Base-by-base conservation (phyloP, 2,329 filamentous ascomycete species). In the Trichophyton schoenleinii region DNA sequence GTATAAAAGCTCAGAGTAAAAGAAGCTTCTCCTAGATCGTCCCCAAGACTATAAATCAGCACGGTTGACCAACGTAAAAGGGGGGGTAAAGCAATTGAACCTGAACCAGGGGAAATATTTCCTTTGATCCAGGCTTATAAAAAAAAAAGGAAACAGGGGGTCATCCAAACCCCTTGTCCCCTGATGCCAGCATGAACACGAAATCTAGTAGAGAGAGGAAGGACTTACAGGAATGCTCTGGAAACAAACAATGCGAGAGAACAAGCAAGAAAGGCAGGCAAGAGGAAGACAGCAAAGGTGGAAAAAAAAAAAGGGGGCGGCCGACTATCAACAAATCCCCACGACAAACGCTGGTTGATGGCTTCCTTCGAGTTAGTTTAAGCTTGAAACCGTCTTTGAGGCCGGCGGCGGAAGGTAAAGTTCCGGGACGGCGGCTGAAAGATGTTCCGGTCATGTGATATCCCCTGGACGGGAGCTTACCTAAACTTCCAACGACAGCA, bases 191-290 rank as follows among this genome's bases (percentile, higher is more conserved):
- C 8, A 36, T 7, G 15, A 18, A 55, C 8, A n/a, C 28, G 28
- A n/a, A 36, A 8, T 34, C 15, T n/a, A 11, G 49, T 38, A 38
- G 34, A 38, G 9, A 38, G 34, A 38, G 15, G 15, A 2, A 55
- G 49, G 9, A 55, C 52, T 55, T 55, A 55, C 52, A 34, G 34
- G 52, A 55, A 55, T 28, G 52, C 52, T 55, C 28, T 55, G 28
- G 28, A 55, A 52, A 55, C 28, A n/a, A 15, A 20, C 52, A 55
- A 55, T 52, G 46, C 46, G 13, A 52, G 8, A 25, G 44, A 48
- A 48, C 49, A 34, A 53, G 22, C 48, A 53, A 34, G 5, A 25
- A 25, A 22, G 46, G 18, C 20, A 22, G 49, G 18, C 9, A 25
- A 22, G 9, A 28, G 3, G 22, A 25, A 52, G 46, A 25, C 8